phyloP scores from a whole-genome alignment of 2,329 filamentous ascomycete species.

The Microsporum audouinii region DNA sequence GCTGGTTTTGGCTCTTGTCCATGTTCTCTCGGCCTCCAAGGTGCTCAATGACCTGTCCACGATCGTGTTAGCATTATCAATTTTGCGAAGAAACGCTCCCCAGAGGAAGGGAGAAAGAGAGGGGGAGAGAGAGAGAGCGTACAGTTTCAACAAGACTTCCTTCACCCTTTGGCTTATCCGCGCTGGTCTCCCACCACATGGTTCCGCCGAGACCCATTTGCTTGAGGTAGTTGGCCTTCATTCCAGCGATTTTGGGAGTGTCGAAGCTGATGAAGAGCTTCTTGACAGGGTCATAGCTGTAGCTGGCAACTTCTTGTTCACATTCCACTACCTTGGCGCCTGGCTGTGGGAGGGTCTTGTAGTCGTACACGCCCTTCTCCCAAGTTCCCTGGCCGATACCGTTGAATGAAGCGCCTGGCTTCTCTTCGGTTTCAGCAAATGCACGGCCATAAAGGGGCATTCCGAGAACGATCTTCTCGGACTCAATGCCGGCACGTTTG shows the following conservation, averaged over 20 bases:
- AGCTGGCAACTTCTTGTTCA: conserved; percentile 53
- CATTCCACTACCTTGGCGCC: conserved; percentile 54
- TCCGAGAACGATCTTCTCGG: conserved; percentile 70
- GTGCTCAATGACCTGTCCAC: conserved; percentile 8
- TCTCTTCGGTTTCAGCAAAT: conserved; percentile 66
- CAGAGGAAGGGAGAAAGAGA: too few species aligned
- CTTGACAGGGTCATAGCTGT: conserved; percentile 54
- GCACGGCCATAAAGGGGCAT: conserved; percentile 88
- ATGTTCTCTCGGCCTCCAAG: conserved; percentile 6
- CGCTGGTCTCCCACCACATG: conserved; percentile 96
- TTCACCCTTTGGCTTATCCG: conserved; percentile 38
- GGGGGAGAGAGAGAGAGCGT: background rate
- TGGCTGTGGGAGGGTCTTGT: conserved; percentile 64
- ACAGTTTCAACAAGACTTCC: conserved; percentile 11
- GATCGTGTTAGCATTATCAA: background rate
- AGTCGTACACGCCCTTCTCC: conserved; percentile 80
- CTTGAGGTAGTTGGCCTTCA: conserved; percentile 63
- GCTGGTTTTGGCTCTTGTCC: conserved; percentile 11
- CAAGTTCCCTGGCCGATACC: conserved; percentile 70
- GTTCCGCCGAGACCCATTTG: conserved; percentile 60
- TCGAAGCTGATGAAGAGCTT: conserved; percentile 65
- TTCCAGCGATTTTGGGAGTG: conserved; percentile 52
- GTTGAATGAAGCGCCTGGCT: conserved; percentile 49
- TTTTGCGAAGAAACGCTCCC: background rate
- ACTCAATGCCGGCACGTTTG: conserved; percentile 48